Percentiles rank a stretch among this genome's conserved stretches.
These are phyloP conservation scores for Steccherinum ochraceum DNA, from an alignment of 768 basidiomycete species.

Conservation along the genomic window DNA sequence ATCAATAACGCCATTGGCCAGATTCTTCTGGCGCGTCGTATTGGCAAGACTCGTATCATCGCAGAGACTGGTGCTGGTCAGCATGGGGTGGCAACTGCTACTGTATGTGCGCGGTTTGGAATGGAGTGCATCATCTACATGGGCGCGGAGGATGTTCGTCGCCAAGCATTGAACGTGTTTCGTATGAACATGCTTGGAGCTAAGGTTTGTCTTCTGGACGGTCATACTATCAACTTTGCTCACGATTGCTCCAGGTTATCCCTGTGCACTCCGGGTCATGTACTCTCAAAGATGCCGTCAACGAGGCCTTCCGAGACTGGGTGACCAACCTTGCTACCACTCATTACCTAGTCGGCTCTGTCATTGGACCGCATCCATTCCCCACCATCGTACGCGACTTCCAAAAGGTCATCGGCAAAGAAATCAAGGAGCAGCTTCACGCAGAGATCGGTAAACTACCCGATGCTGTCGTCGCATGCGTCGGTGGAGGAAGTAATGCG, in stretches of 20 bases:
- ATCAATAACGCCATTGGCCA: constrained; percentile 99
- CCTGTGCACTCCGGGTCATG: constrained; percentile 91
- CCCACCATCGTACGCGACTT: constrained; percentile 98
- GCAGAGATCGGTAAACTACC: constrained; percentile 78
- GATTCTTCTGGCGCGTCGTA: constrained; percentile 88
- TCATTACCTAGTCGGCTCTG: constrained; percentile 96
- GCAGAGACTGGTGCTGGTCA: constrained; percentile 99
- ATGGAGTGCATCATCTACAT: constrained; percentile 96
- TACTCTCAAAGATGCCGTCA: constrained; percentile 97
- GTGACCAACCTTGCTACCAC: constrained; percentile 92
- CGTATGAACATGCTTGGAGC: constrained; percentile 96
- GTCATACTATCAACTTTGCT: not conserved
- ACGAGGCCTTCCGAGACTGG: constrained; percentile 98
- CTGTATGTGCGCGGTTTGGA: constrained; percentile 95
- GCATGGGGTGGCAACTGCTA: constrained; percentile 98
- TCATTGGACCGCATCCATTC: constrained; percentile 97
- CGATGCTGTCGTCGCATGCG: constrained; percentile 92
- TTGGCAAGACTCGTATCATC: constrained; percentile 96
- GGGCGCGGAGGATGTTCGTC: constrained; percentile 94
- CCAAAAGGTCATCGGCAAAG: constrained; percentile 90
- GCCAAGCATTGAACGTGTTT: constrained; percentile 97
- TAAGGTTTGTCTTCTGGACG: constrained; percentile 41
- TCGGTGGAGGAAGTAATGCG: constrained; percentile 96
- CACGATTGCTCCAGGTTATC: constrained; percentile 54
- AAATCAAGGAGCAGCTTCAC: constrained; percentile 85